phyloP scores from a whole-genome alignment of 495 filamentous ascomycete species.

The Aspergillus nanangensis region DNA sequence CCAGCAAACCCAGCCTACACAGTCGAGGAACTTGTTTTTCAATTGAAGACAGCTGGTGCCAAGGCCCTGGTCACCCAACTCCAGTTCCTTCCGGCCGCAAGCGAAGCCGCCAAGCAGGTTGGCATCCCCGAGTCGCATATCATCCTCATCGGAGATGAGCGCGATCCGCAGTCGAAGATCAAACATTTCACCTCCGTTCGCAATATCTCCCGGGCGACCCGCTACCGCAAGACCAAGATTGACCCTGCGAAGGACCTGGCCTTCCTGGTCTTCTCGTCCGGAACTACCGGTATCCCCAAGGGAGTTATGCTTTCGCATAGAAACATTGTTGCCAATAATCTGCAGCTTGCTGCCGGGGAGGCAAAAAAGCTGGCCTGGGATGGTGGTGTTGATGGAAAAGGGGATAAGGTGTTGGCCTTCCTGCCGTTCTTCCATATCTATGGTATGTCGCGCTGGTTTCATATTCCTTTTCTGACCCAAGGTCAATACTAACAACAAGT shows the following conservation, averaged over 20 bases:
- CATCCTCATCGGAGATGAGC: slow-evolving; percentile 72
- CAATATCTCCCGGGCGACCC: slow-evolving; percentile 49
- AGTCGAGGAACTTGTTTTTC: slow-evolving; percentile 79
- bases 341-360: slow-evolving; percentile 56
- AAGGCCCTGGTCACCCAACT: slow-evolving; percentile 72
- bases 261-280: slow-evolving; percentile 79
- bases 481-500: slow-evolving; percentile 47
- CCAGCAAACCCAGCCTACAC: slow-evolving; percentile 90
- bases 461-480: background rate
- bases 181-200: slow-evolving; percentile 76
- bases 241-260: slow-evolving; percentile 44
- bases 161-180: slow-evolving; percentile 52
- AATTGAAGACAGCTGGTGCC: slow-evolving; percentile 76
- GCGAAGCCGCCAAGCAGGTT: slow-evolving; percentile 60
- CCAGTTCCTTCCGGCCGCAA: slow-evolving; percentile 55
- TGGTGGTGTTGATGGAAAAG: slow-evolving; percentile 55
- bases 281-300: slow-evolving; percentile 91
- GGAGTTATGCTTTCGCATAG: slow-evolving; percentile 84
- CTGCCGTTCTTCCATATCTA: slow-evolving; percentile 97
- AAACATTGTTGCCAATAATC: slow-evolving; percentile 73
- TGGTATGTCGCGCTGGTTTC: slow-evolving; percentile 38
- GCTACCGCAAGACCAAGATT: slow-evolving; percentile 43
- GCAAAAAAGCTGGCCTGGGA: slow-evolving; percentile 54
- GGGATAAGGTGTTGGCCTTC: slow-evolving; percentile 72
- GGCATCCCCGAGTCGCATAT: slow-evolving; percentile 63